Conservation (phyloP, 441 rosid genomes). For the Gossypium gossypioides region DNA sequence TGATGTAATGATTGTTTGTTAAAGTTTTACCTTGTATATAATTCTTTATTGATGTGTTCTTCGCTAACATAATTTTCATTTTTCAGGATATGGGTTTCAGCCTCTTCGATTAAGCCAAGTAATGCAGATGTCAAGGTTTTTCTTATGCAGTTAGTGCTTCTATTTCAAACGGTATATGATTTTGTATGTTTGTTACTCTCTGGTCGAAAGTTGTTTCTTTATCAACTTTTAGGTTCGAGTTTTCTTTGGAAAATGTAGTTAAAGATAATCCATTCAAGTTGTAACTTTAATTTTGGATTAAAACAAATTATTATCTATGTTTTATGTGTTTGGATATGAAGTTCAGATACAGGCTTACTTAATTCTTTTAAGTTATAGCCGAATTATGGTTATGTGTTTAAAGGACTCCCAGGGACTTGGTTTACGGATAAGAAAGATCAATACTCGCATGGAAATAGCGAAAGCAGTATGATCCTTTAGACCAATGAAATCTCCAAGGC, state of each 20-base stretch:
- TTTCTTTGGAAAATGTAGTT: constrained; percentile 4
- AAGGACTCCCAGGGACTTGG: background rate
- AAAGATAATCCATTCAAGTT: constrained; percentile 12
- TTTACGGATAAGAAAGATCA: background rate
- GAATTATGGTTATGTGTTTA: background rate
- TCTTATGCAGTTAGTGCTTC: background rate
- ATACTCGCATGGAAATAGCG: background rate
- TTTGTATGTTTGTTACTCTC: constrained; percentile 17
- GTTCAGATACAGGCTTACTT: background rate
- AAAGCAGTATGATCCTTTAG: background rate
- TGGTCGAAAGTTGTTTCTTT: constrained; percentile 22
- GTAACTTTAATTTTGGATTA: constrained; percentile 8
- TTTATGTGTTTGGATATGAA: background rate
- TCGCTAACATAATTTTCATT: background rate
- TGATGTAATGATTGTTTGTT: constrained; percentile 36
- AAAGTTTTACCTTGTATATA: background rate
- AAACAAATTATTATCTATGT: background rate
- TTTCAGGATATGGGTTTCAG: constrained; percentile 64
- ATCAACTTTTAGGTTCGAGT: constrained; percentile 10
- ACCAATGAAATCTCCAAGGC: background rate
- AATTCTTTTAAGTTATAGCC: background rate
- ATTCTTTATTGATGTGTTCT: background rate
- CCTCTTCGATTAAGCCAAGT: constrained; percentile 37
- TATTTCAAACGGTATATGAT: constrained; percentile 16
- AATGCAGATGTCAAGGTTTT: constrained; percentile 8